Conservation (phyloP, 108 stramenopile genomes). For the Skeletonema tropicum region DNA sequence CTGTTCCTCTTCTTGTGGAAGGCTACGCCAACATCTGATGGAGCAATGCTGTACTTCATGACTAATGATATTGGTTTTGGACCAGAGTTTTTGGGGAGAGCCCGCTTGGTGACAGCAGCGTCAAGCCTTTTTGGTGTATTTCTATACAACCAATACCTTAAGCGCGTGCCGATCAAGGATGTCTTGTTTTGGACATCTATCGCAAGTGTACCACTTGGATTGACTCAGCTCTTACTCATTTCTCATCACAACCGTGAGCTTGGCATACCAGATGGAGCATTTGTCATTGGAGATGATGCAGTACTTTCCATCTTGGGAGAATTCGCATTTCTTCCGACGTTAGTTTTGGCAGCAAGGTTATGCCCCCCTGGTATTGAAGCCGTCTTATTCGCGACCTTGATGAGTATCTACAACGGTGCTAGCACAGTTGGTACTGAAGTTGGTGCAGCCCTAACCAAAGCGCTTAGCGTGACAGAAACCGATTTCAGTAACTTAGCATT, state of each 20-base stretch:
- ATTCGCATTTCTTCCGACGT: constrained; percentile 92
- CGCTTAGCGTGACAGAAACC: constrained; percentile 84
- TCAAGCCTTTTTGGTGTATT: constrained; percentile 88
- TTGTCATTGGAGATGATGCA: constrained; percentile 94
- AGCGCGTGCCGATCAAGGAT: constrained; percentile 72
- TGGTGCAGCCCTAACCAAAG: constrained; percentile 86
- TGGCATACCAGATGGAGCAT: constrained; percentile 91
- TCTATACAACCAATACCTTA: constrained; percentile 71
- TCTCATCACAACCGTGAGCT: constrained; percentile 83
- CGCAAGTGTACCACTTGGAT: constrained; percentile 71
- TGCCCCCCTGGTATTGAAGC: constrained; percentile 96
- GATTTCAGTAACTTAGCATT: constrained; percentile 87
- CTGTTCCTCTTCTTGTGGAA: constrained; percentile 95
- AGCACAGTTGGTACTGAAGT: constrained; percentile 89
- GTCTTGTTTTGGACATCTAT: constrained; percentile 88
- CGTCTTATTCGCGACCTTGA: constrained; percentile 92
- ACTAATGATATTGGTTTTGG: constrained; percentile 92
- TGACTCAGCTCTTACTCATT: constrained; percentile 83
- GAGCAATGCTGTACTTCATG: constrained; percentile 93
- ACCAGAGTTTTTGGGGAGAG: constrained; percentile 93
- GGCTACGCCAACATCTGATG: constrained; percentile 91
- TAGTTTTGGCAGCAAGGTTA: constrained; percentile 91
- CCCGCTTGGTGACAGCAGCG: constrained; percentile 80
- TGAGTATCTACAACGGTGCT: constrained; percentile 94
- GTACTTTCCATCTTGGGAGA: constrained; percentile 87